Percentiles rank a stretch among this genome's conserved stretches.
Conservation (phyloP, 176 grass and related monocot species). For the Oryza glaberrima region DNA sequence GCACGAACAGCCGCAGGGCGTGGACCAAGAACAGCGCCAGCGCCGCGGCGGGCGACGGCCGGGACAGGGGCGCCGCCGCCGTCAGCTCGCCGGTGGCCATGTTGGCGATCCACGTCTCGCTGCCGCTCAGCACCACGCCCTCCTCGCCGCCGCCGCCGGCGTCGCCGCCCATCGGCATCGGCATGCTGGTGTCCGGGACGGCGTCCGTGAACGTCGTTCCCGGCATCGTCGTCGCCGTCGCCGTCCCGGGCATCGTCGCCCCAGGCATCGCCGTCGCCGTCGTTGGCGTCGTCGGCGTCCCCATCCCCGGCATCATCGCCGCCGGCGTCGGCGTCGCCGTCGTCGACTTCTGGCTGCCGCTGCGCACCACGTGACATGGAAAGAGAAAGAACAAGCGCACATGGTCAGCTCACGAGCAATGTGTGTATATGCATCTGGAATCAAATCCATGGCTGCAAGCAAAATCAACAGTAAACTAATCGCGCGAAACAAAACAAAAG, state of each 20-base stretch:
- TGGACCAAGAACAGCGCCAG: conserved; percentile 28
- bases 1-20: neutral
- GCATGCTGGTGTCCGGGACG: conserved; percentile 35
- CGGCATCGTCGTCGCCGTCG: neutral
- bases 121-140: conserved; percentile 49
- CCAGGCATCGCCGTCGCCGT: conserved; percentile 29
- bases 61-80: neutral
- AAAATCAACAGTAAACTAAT: conserved; percentile 18
- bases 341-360: conserved; percentile 81
- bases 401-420: conserved; percentile 33
- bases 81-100: conserved; percentile 63
- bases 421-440: neutral
- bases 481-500: neutral
- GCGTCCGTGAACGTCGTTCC: conserved; percentile 50
- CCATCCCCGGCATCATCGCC: neutral
- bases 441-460: neutral
- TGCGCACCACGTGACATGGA: conserved; percentile 9
- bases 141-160: neutral
- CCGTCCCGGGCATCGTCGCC: neutral
- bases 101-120: conserved; percentile 73
- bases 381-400: neutral
- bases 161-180: conserved; percentile 38
- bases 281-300: conserved; percentile 12
- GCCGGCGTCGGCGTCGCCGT: neutral
- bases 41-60: neutral